phyloP scores from a whole-genome alignment of 2,329 filamentous ascomycete genomes.

The Trichoderma gracile region DNA sequence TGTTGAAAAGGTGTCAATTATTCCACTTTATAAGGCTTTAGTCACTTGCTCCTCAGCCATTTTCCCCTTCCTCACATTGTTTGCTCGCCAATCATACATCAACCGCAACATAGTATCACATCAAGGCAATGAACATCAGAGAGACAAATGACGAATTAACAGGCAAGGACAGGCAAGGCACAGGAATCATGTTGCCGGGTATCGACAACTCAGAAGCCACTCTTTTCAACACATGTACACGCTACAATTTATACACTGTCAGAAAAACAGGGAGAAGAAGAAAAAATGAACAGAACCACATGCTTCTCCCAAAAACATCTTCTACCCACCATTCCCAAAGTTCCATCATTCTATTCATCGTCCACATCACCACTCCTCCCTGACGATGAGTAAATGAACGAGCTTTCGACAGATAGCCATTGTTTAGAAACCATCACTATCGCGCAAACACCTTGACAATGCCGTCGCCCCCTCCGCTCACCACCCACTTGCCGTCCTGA shows the following conservation, averaged over 20 bases:
- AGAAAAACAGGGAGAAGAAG: background rate
- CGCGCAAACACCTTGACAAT: constrained; percentile 88
- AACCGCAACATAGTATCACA: background rate
- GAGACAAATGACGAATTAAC: background rate
- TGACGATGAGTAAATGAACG: background rate
- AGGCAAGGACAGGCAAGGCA: background rate
- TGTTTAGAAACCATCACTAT: constrained; percentile 35
- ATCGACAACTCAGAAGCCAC: constrained; percentile 36
- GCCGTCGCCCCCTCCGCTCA: constrained; percentile 91
- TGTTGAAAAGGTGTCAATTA: background rate
- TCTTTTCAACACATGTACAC: constrained; percentile 26
- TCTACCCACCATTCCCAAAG: background rate
- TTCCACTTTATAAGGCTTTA: background rate
- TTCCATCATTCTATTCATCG: constrained; percentile 19
- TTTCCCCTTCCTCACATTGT: background rate
- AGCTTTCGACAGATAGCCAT: background rate
- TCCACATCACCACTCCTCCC: constrained; percentile 9
- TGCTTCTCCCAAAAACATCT: background rate
- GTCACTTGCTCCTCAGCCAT: background rate
- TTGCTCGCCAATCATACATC: too few species aligned
- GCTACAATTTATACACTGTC: constrained; percentile 20
- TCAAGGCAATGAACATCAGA: background rate
- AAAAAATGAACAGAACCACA: background rate
- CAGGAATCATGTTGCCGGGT: constrained; percentile 34
- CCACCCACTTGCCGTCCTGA: constrained; percentile 89